Evolutionary conservation across 306 rosid species (phyloP).

Genomic region (Cicer yamashitae): DNA sequence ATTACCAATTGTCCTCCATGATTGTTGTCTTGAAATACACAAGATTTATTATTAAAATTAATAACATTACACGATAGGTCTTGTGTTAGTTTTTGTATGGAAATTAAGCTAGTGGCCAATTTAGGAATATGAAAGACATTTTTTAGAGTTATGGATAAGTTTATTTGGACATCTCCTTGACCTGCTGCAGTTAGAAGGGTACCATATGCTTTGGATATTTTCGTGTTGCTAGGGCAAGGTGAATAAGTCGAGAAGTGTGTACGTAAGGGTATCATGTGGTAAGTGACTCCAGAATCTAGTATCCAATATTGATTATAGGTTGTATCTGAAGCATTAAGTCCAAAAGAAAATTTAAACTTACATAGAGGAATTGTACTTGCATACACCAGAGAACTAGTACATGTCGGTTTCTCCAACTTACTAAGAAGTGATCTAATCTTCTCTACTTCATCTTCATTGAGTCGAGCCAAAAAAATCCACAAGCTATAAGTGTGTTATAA

Average conservation of each 20-base stretch:
- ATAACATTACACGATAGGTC: neutral
- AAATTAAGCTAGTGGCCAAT: neutral
- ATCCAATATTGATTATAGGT: neutral
- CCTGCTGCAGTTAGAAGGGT: neutral
- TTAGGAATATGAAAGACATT: neutral
- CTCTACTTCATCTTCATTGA: too few species aligned
- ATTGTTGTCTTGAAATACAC: too few species aligned
- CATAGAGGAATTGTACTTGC: neutral
- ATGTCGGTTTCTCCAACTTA: neutral
- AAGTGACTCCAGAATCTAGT: neutral
- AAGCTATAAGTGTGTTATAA: too few species aligned
- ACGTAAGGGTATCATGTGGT: neutral
- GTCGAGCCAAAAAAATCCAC: too few species aligned
- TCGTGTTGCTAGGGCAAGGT: neutral
- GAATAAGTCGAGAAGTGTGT: neutral
- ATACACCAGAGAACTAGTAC: neutral
- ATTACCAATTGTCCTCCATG: too few species aligned
- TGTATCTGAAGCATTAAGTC: neutral
- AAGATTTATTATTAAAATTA: too few species aligned
- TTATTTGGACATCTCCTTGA: neutral
- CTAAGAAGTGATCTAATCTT: too few species aligned
- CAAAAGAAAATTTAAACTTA: neutral
- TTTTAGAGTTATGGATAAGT: neutral
- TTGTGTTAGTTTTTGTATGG: too few species aligned
- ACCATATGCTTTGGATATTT: neutral